Evolutionary conservation across 2,329 filamentous ascomycete species (phyloP), one percentile per base, ranked within the genome.

Genomic region (Hypoxylon sp.): DNA sequence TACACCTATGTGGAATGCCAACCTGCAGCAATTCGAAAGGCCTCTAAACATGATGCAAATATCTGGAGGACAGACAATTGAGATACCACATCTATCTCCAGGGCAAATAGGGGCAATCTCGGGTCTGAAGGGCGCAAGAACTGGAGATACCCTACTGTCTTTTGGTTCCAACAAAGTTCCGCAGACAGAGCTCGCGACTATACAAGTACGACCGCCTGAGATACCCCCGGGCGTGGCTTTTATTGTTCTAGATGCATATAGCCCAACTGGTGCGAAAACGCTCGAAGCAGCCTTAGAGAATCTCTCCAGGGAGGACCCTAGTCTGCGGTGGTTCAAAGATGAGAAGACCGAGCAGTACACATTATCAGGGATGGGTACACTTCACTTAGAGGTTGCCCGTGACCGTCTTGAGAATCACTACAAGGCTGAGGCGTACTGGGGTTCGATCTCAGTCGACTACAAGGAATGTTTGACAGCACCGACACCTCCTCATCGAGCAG

Each of bases 201-300:
- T 98, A 15, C 94, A 97, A 76, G 88, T 99, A 37, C 89, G 93
- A 15, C 93, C 96, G 0, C 96, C 97, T 29, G 88, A 92, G 65
- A 93, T 98, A 0, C 95, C 96, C 0, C 94, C 96, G 0, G 94
- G 96, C 0, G 96, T 99, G 0, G 97, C 98, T 76, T 99, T 98
- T 79, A 91, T 97, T n/a, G 93, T 94, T 67, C 90, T 98, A 29
- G 95, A 98, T 71, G 93, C 87, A 0, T 85, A 93, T 72, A 91
- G 93, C 73, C 83, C 93, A 32, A 87, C 91, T 32, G 93, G 94
- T 72, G 92, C 94, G 74, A 94, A 94, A 73, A 88, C 91, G 65
- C 88, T 99, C 5, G 88, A 93, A 62, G 88, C 91, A 5, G 91
- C 92, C 0, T 83, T 99, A 5, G 87, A 89, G 4, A 88, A 96